Base-by-base conservation (phyloP, 164 flowering plant genomes). In the Sedum album region DNA sequence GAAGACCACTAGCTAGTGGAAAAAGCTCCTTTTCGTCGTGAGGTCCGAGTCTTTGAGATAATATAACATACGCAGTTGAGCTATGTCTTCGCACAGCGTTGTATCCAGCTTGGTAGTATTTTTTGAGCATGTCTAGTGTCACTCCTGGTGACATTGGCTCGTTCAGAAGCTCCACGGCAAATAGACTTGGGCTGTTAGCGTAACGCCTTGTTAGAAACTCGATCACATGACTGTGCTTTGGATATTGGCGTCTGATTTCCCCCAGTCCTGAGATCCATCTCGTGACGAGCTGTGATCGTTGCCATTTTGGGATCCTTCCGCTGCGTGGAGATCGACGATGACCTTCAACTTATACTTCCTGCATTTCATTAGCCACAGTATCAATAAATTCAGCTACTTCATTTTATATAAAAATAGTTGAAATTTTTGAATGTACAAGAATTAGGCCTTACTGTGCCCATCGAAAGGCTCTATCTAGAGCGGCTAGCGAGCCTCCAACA, bases 241-340 rank as follows among this genome's bases (percentile, higher is more conserved):
- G 11, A 88, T 88, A 78, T 67, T 84, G 1, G 71, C 73, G 30
- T 87, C 87, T 1, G 84, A 80, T 48, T 62, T 13, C 25, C 90
- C 93, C 89, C 90, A 86, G 44, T 84, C 88, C 21, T 55, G 74
- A 11, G 72, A 78, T 14, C 93, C 85, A 67, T 86, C 91, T 77
- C 90, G 80, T 0, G 93, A 73, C 21, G 76, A 46, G 65, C 90
- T 86, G 67, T 88, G 91, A n/a, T 88, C 88, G 25, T 28, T 74
- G 1, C 85, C 86, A 66, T 88, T 88, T 66, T 86, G 91, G 0
- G 88, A 90, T 5, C 88, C 91, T 0, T 84, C 85, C 1, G 86
- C 86, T 28, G 88, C 93, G 62, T 90, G 93, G 10, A 88, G 80
- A 69, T 86, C 90, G 11, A 88, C 68, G 66, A 88, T 80, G 6